phyloP scores from a whole-genome alignment of 139 green algal genomes.

The Axilococcus clingmanii region DNA sequence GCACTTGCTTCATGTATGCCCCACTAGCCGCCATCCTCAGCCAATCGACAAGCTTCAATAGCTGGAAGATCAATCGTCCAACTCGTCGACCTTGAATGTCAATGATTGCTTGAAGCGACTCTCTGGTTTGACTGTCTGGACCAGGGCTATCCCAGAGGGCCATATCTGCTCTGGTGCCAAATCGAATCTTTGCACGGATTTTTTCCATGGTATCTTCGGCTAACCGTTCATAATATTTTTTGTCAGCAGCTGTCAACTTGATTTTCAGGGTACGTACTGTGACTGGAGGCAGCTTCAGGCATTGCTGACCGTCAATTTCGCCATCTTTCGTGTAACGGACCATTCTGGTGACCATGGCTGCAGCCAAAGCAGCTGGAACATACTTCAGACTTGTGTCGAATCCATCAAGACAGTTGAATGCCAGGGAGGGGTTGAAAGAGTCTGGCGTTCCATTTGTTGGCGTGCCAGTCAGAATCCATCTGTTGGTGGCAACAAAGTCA shows the following conservation, averaged over 20 bases:
- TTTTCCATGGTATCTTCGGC: neutral
- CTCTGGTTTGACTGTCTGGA: too few species aligned
- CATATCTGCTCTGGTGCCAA: neutral
- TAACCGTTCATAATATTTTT: neutral
- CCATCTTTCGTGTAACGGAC: slow-evolving; percentile 17
- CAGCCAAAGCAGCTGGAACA: slow-evolving; percentile 5
- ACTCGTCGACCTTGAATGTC: too few species aligned
- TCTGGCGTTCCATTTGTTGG: slow-evolving; percentile 11
- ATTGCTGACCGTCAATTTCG: slow-evolving; percentile 6
- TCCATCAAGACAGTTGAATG: slow-evolving; percentile 13
- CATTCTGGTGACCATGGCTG: slow-evolving; percentile 9
- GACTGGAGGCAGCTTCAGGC: slow-evolving; percentile 15
- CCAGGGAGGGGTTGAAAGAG: slow-evolving; percentile 1
- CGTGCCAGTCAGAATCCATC: slow-evolving; percentile 21
- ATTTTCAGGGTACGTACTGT: neutral
- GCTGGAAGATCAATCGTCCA: neutral
- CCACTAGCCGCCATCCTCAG: neutral
- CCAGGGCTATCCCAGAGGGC: too few species aligned
- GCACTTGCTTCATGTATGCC: neutral
- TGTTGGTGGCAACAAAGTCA: slow-evolving; percentile 5
- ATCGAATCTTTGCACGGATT: neutral
- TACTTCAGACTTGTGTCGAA: neutral
- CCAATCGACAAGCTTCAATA: neutral
- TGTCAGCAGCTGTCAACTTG: slow-evolving; percentile 7
- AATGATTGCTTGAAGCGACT: neutral